phyloP scores from a whole-genome alignment of 2,329 filamentous ascomycete genomes.

The Diaporthe caulivora region DNA sequence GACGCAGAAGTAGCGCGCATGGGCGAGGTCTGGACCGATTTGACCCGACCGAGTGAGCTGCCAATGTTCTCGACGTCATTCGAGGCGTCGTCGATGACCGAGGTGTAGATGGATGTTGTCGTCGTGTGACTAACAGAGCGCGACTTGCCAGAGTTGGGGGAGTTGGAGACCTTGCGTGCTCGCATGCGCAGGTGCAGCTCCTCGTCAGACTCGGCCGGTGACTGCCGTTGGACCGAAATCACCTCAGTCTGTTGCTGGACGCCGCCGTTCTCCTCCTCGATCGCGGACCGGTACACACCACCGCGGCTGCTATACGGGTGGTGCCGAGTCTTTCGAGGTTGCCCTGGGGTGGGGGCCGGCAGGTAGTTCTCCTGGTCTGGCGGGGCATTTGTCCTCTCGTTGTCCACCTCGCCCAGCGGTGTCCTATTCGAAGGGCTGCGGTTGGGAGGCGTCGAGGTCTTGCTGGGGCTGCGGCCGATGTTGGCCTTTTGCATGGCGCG shows the following conservation, averaged over 20 bases:
- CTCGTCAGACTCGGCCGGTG: conserved; percentile 80
- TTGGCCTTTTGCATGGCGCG: conserved; percentile 72
- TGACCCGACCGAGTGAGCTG: conserved; percentile 58
- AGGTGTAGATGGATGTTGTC: conserved; percentile 75
- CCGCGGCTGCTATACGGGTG: conserved; percentile 76
- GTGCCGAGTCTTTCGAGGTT: conserved; percentile 91
- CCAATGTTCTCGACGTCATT: conserved; percentile 81
- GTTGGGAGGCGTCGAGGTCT: conserved; percentile 88
- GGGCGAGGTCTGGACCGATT: conserved; percentile 65
- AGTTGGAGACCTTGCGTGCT: conserved; percentile 74
- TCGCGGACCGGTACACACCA: conserved; percentile 54
- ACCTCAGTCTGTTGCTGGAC: conserved; percentile 71
- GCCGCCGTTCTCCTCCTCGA: conserved; percentile 64
- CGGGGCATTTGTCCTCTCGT: conserved; percentile 74
- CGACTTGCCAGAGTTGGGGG: conserved; percentile 71
- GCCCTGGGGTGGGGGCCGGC: conserved; percentile 93
- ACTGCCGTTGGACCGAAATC: conserved; percentile 71
- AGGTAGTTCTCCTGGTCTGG: conserved; percentile 89
- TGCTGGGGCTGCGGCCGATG: conserved; percentile 70
- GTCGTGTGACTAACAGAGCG: conserved; percentile 83
- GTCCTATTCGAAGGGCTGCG: conserved; percentile 80
- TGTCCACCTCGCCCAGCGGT: conserved; percentile 93
- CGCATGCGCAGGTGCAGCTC: conserved; percentile 84
- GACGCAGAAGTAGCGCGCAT: conserved; percentile 65
- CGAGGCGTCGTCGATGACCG: conserved; percentile 72